phyloP scores from a whole-genome alignment of 768 basidiomycete genomes.

The Cystofilobasidium ferigula region DNA sequence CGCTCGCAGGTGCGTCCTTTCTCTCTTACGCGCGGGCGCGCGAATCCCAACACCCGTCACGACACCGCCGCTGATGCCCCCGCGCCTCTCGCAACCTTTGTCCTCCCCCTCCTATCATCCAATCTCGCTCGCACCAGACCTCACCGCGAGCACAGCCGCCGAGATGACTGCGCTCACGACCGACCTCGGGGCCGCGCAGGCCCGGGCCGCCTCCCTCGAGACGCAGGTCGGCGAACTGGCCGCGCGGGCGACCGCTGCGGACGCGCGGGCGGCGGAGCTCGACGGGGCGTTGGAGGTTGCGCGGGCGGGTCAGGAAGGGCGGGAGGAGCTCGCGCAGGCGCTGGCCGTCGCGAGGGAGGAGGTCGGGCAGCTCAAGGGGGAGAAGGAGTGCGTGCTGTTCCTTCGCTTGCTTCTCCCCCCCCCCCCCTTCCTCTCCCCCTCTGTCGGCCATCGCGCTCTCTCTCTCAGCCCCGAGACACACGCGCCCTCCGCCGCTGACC shows the following conservation, averaged over 20 bases:
- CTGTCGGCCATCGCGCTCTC: too few species aligned
- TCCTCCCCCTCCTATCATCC: too few species aligned
- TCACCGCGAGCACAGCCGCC: not conserved
- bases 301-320: too few species aligned
- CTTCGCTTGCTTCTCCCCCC: too few species aligned
- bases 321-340: too few species aligned
- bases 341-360: too few species aligned
- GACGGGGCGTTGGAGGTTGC: not conserved
- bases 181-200: not conserved
- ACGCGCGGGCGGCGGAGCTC: not conserved
- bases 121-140: not conserved
- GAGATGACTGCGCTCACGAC: not conserved
- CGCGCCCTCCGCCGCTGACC: too few species aligned
- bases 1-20: slow-evolving; percentile 4
- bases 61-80: too few species aligned
- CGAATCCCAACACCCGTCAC: not conserved
- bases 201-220: not conserved
- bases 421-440: not conserved
- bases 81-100: too few species aligned
- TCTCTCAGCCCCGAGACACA: too few species aligned
- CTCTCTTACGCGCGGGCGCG: not conserved
- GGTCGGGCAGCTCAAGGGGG: not conserved
- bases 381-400: not conserved
- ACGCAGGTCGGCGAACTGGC: not conserved
- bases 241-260: not conserved